Evolutionary conservation across 306 rosid species (phyloP).

Genomic region (Cucurbita maxima): DNA sequence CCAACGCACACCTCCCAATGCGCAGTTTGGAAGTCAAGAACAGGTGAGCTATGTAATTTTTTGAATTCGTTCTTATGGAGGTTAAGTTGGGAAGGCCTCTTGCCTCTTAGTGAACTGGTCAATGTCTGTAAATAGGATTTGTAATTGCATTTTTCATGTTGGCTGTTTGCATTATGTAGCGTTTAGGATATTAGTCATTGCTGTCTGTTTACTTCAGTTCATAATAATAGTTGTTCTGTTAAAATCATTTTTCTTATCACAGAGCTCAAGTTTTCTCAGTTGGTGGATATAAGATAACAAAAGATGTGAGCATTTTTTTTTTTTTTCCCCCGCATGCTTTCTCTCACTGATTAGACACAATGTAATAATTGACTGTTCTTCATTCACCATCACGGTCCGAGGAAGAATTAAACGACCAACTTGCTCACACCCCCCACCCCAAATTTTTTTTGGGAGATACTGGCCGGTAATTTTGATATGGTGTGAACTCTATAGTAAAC

Average conservation of each 20-base stretch:
- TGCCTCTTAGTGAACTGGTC: background rate
- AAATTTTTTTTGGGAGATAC: too few species aligned
- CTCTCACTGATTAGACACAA: background rate
- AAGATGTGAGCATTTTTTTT: background rate
- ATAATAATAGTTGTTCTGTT: background rate
- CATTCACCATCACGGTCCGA: too few species aligned
- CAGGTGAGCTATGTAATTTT: conserved; percentile 27
- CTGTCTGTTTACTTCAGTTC: background rate
- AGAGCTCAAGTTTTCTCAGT: background rate
- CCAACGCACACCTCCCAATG: conserved; percentile 81
- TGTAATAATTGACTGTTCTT: background rate
- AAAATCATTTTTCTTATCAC: background rate
- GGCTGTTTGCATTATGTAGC: background rate
- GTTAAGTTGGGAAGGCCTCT: background rate
- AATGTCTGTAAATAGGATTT: background rate
- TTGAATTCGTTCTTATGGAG: background rate
- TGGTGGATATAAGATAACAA: background rate
- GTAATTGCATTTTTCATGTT: background rate
- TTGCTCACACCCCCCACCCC: too few species aligned
- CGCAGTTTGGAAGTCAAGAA: conserved; percentile 80
- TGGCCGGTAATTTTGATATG: background rate
- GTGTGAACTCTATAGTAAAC: background rate
- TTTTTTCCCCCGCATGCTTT: background rate
- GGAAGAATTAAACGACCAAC: too few species aligned
- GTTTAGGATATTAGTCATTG: background rate